Conservation (phyloP, 768 basidiomycete species). For the Lyophyllum semitale region DNA sequence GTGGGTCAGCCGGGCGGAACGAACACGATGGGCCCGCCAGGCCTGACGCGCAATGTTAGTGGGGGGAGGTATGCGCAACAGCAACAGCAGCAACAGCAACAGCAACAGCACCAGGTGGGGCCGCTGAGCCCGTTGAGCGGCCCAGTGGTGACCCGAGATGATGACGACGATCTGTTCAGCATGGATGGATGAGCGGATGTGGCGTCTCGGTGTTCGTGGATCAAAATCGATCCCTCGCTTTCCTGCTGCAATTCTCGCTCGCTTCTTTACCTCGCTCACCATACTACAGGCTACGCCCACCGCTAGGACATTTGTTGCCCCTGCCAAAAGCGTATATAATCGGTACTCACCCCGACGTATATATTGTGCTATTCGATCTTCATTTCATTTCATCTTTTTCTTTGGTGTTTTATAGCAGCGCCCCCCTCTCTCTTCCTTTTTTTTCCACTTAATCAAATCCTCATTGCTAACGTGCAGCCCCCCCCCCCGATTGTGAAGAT, state of each 20-base stretch:
- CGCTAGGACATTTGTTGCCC: not conserved
- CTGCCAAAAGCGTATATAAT: not conserved
- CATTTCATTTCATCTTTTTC: not conserved
- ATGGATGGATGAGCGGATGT: conserved; percentile 53
- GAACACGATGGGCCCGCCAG: conserved; percentile 33
- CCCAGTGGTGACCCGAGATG: conserved; percentile 56
- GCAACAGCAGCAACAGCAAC: too few relatives aligned
- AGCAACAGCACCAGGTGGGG: conserved; percentile 22
- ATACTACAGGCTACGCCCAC: not conserved
- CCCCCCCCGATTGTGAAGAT: not conserved
- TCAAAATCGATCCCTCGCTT: not conserved
- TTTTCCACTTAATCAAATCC: too few relatives aligned
- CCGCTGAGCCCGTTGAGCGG: conserved; percentile 63
- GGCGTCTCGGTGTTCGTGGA: not conserved
- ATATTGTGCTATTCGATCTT: not conserved
- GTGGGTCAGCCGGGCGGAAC: conserved; percentile 14
- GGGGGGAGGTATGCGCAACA: conserved; percentile 34
- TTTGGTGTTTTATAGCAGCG: not conserved
- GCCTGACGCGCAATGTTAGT: conserved; percentile 38
- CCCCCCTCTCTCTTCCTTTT: too few relatives aligned
- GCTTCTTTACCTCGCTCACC: not conserved
- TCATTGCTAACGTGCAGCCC: not conserved
- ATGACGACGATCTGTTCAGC: conserved; percentile 71
- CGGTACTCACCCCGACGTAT: not conserved
- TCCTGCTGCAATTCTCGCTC: not conserved